Evolutionary conservation across 2,329 filamentous ascomycete species (phyloP), one percentile per base, ranked within the genome.

Genomic region (Teratosphaeria epicoccoides): DNA sequence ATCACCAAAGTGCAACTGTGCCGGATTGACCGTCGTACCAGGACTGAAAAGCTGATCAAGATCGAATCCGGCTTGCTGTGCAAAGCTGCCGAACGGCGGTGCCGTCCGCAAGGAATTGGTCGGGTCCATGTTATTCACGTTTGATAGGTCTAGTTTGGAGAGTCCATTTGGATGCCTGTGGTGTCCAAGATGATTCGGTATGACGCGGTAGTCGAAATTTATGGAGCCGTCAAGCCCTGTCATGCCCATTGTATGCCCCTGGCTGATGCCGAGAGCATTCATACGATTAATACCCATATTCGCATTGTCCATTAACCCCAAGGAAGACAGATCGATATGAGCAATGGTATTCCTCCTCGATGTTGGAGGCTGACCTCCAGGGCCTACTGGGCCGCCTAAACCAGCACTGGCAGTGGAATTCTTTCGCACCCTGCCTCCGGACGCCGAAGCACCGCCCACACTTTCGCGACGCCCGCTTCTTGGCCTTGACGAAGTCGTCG

Each of bases 271-370:
- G 28, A 64, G 52, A 12, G 61, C 57, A 50, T 63, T 60, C 59
- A 66, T 57, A 9, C 62, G 57, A 40, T 59, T 59, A 22, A 64
- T 28, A 33, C 58, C 54, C n/a, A 51, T 50, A 44, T 63, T 60
- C 22, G 57, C 53, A 9, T 52, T 52, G 25, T 65, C 60, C 50
- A 65, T 54, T 23, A 67, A 47, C 6, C 84, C 87, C 67, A 95
- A 79, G 40, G 84, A 81, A 50, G 78, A 76, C 52, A 81, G 80
- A 66, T 96, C 93, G 52, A 97, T 82, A 68, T 97, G 90, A 65
- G 90, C 93, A 64, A 98, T 94, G 33, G 93, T 98, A 67, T 97
- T 97, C 50, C 93, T 91, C 62, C 93, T 79, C 22, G 91, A 93
- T 58, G 93, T 80, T 81, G 91, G 90, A 11, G 78, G 76, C 49